Base-by-base conservation (phyloP, 148 eudicot genomes). In the Cornus suecica region DNA sequence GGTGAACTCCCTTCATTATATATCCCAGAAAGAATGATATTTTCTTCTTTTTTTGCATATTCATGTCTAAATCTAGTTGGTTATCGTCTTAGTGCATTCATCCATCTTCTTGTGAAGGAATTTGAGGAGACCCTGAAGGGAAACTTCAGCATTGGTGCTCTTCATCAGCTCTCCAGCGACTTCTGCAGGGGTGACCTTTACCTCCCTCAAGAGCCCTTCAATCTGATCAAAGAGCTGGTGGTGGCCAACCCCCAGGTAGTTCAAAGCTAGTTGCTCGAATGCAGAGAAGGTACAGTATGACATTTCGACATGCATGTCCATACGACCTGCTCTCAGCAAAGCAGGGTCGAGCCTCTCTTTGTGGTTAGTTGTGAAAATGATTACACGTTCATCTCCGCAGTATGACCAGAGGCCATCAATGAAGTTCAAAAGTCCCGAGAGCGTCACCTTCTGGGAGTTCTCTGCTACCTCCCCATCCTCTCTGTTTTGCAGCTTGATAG, bases 231-330 rank as follows among this genome's bases (percentile, higher is more conserved):
- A 76, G 1, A 34, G 25, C 58, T 68, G 11, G 26, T 76, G 73
- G 3, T 69, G 56, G 58, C 10, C 9, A 48, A 76, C 7, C 54
- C 72, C 58, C 51, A 68, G 34, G 69, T 76, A 76, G 41, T 56
- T 76, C n/a, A 76, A 76, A n/a, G 67, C 79, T 34, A 76, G 41
- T 61, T 76, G 79, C 65, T 68, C 25, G 34, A 76, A 76, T 32
- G 73, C 73, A 28, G 73, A 68, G 24, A 32, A 68, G 34, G 56
- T 76, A 67, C 73, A 76, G 52, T 76, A 76, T 18, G 79, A 76
- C 78, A 75, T 54, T 4, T 75, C 65, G 28, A 69, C 27, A n/a
- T 68, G 66, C 73, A 76, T 32, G 60, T 68, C 73, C 67, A 68
- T 56, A 16, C 67, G 73, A 3, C 79, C 67, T 13, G 79, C 67